Base-by-base conservation (phyloP, 805 yeast species). In the Cyberlindnera lachancei region DNA sequence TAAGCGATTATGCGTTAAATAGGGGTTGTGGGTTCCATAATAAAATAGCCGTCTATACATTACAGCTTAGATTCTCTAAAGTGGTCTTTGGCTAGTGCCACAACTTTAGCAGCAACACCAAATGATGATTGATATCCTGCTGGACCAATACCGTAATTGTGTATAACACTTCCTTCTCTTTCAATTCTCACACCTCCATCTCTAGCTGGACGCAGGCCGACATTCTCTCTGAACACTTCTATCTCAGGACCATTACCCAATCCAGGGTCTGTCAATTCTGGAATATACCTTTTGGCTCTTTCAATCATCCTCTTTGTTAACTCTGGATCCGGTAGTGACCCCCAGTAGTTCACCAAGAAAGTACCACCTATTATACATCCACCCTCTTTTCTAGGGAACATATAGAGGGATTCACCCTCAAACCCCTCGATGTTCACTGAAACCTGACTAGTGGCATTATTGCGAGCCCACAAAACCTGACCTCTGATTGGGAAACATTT, bases 351-450 rank as follows among this genome's bases (percentile, higher is more conserved):
- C 11, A 46, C 40, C 10, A 41, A 30, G 33, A 50, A 51, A 12
- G 59, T 45, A 9, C 86, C 87, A 3, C 86, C 87, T 35, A 79
- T 64, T 24, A 79, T 72, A 21, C 73, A 62, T 27, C 82, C 83
- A n/a, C 86, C 85, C 55, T 79, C 86, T 38, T 70, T 72, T 35
- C 86, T 56, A n/a, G 86, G 86, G 64, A 79, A 71, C 22, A 73
- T 58, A 46, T 79, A 78, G 18, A 77, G 55, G 30, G 58, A 48
- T 42, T 79, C 86, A 25, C 55, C 48, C 1, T 50, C 52, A 30
- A 41, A 45, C 12, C 54, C 51, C 31, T 57, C 57, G 11, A 30
- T 14, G 0, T 62, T 59, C 32, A 61, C 57, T 0, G 61, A 56
- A 2, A 48, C 37, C 27, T 52, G 55, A 13, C 38, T 39, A 3